These are phyloP conservation scores for Plasmodium fragile DNA, from an alignment of 169 alveolate species.

Conservation along the genomic window DNA sequence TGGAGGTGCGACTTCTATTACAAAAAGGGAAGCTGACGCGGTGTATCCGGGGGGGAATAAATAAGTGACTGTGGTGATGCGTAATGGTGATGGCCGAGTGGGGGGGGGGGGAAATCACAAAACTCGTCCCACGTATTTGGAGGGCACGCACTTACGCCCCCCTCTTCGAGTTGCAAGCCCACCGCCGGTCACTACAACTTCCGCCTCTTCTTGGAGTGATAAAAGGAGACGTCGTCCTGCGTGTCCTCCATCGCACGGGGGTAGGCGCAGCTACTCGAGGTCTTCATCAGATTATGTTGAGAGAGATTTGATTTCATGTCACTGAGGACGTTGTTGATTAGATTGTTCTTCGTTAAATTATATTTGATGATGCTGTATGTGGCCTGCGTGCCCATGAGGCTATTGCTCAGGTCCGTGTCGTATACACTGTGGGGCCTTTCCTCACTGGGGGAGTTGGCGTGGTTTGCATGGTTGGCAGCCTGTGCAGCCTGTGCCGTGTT, in stretches of 20 bases:
- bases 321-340: conserved; percentile 26
- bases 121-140: neutral
- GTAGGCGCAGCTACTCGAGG: neutral
- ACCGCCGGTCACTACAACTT: neutral
- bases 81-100: neutral
- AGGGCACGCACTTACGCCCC: neutral
- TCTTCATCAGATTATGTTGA: conserved; percentile 19
- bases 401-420: neutral
- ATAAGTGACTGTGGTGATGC: neutral
- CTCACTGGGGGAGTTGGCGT: neutral
- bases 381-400: conserved; percentile 20
- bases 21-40: neutral
- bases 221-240: neutral
- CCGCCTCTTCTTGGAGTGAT: conserved; percentile 8
- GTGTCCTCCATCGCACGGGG: neutral
- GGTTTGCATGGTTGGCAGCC: neutral
- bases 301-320: conserved; percentile 34
- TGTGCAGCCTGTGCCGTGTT: too few relatives aligned
- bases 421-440: neutral
- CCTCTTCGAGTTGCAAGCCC: neutral
- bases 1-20: neutral
- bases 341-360: conserved; percentile 28
- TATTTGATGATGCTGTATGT: conserved; percentile 26
- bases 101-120: neutral
- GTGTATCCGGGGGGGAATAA: neutral